Percentiles rank a stretch among this genome's conserved stretches.
Evolutionary conservation across 2,329 filamentous ascomycete species (phyloP).

Genomic region (Aspergillus latus): DNA sequence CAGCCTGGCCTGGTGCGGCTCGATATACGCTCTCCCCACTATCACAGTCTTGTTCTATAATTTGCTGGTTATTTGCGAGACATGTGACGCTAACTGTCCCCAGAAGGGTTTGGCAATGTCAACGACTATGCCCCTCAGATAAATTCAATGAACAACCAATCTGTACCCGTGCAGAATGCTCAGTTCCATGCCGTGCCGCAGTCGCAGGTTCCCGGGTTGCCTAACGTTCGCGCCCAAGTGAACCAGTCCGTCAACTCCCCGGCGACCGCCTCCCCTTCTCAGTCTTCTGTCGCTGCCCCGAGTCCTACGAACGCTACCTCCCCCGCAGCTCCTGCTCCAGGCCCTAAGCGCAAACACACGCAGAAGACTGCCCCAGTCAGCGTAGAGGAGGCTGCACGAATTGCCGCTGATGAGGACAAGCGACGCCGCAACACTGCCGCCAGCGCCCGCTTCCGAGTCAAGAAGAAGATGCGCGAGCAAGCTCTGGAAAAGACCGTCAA

Average conservation of each 20-base stretch:
- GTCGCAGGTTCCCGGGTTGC: slow-evolving; percentile 18
- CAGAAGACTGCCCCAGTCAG: slow-evolving; percentile 42
- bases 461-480: slow-evolving; percentile 94
- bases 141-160: slow-evolving; percentile 26
- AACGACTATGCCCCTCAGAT: slow-evolving; percentile 33
- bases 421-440: slow-evolving; percentile 85
- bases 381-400: slow-evolving; percentile 68
- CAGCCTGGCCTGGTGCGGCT: background rate
- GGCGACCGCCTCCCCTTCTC: slow-evolving; percentile 16
- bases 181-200: slow-evolving; percentile 25
- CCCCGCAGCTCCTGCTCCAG: slow-evolving; percentile 21
- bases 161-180: slow-evolving; percentile 27
- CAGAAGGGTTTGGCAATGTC: slow-evolving; percentile 36
- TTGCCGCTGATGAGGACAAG: slow-evolving; percentile 88
- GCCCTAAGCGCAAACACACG: slow-evolving; percentile 40
- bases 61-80: background rate
- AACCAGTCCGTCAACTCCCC: slow-evolving; percentile 20
- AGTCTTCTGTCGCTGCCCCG: slow-evolving; percentile 23
- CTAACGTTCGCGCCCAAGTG: slow-evolving; percentile 19
- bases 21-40: background rate
- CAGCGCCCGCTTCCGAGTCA: slow-evolving; percentile 86
- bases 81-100: slow-evolving; percentile 10
- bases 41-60: background rate
- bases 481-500: slow-evolving; percentile 78
- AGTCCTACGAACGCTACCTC: slow-evolving; percentile 19